A percentile compares a stretch with the other conserved stretches of the same genome.
These are phyloP conservation scores for Combretum micranthum DNA, from an alignment of 345 rosid genomes.

Conservation along the genomic window DNA sequence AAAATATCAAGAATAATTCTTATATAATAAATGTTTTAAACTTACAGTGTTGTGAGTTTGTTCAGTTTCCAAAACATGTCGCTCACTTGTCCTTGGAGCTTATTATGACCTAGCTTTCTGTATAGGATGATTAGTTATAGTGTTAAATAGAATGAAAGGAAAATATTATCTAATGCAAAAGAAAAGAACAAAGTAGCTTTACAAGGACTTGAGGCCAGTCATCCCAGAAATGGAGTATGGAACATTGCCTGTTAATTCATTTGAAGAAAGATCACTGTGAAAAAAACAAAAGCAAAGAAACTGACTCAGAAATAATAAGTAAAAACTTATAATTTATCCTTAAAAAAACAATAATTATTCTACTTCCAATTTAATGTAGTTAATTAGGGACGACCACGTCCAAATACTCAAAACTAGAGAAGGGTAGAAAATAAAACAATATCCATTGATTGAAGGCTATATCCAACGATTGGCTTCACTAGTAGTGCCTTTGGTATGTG, in stretches of 20 bases:
- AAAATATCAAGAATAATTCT: no score
- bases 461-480: no score
- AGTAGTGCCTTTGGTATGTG: no score
- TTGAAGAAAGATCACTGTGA: slow-evolving; percentile 80
- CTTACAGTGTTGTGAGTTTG: slow-evolving; percentile 68
- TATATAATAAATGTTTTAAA: slow-evolving; percentile 3
- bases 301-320: not conserved
- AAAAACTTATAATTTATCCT: not conserved
- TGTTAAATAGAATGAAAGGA: slow-evolving; percentile 4
- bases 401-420: no score
- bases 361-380: no score
- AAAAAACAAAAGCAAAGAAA: not conserved
- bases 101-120: slow-evolving; percentile 65
- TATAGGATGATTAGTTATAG: slow-evolving; percentile 13
- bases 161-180: not conserved
- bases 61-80: slow-evolving; percentile 79
- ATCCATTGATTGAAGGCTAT: no score
- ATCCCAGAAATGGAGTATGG: slow-evolving; percentile 90
- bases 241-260: slow-evolving; percentile 63
- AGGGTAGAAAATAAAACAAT: no score
- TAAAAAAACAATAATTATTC: not conserved
- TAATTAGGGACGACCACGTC: no score
- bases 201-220: slow-evolving; percentile 57
- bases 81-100: slow-evolving; percentile 67
- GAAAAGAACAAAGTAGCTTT: slow-evolving; percentile 20